phyloP scores from a whole-genome alignment of 2,329 filamentous ascomycete species.

The Rutstroemia sp. region DNA sequence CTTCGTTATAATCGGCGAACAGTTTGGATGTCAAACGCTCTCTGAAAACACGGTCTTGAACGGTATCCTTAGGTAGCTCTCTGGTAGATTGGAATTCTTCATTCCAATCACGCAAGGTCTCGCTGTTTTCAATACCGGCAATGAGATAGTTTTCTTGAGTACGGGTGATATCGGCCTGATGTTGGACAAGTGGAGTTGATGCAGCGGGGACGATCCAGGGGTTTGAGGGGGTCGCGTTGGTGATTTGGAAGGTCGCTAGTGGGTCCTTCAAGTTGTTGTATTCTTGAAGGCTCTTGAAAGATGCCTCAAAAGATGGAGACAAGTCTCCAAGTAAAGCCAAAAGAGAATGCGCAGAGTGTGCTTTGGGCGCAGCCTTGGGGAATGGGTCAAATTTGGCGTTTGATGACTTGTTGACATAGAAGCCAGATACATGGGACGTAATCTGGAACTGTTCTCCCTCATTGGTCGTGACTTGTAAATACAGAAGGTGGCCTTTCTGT shows the following conservation, averaged over 20 bases:
- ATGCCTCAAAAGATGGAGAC: constrained; percentile 72
- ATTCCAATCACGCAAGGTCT: constrained; percentile 96
- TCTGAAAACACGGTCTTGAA: constrained; percentile 93
- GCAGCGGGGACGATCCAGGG: constrained; percentile 81
- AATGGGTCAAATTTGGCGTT: constrained; percentile 92
- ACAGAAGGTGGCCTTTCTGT: constrained; percentile 87
- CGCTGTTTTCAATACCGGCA: constrained; percentile 84
- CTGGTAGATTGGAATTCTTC: constrained; percentile 97
- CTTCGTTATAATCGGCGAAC: constrained; percentile 96
- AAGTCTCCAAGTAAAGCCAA: constrained; percentile 70
- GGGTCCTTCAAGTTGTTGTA: constrained; percentile 81
- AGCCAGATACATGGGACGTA: constrained; percentile 87
- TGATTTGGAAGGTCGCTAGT: constrained; percentile 88
- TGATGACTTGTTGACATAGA: constrained; percentile 94
- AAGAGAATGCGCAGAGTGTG: constrained; percentile 74
- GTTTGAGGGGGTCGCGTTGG: constrained; percentile 84
- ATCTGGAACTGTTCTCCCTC: constrained; percentile 94
- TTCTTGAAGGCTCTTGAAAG: constrained; percentile 74
- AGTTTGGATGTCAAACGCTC: constrained; percentile 92
- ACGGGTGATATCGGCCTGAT: constrained; percentile 77
- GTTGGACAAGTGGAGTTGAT: constrained; percentile 55
- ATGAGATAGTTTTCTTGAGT: constrained; percentile 91
- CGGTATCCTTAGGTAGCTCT: constrained; percentile 85
- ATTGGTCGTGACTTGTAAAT: constrained; percentile 80
- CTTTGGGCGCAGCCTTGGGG: constrained; percentile 72